Percentiles rank a stretch among this genome's conserved stretches.
Evolutionary conservation across 164 flowering plant species (phyloP).

Genomic region (Platanus orientalis): DNA sequence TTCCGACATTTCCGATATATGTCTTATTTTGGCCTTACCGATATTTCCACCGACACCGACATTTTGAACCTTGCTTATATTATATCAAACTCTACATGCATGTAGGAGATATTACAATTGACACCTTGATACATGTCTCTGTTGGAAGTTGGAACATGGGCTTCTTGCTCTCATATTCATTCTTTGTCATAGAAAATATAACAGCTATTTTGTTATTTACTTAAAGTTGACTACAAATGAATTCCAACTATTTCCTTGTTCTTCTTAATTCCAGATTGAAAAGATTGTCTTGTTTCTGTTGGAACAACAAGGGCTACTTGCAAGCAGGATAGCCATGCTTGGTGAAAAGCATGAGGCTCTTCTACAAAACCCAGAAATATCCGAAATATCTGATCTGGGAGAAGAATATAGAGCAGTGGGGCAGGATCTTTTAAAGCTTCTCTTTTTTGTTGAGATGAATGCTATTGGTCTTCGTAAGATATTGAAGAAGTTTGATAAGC

Average conservation of each 20-base stretch:
- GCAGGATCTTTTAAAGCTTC: conserved; percentile 65
- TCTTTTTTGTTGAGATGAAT: conserved; percentile 69
- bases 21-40: no score
- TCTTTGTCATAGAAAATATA: not conserved
- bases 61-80: no score
- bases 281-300: no score
- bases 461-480: conserved; percentile 77
- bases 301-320: no score
- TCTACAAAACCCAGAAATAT: conserved; percentile 29
- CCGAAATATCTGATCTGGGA: conserved; percentile 36
- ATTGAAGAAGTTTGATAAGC: conserved; percentile 79
- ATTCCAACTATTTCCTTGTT: conserved; percentile 2
- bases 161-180: not conserved
- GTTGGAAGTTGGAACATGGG: no score
- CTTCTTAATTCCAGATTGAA: conserved; percentile 53
- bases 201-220: not conserved
- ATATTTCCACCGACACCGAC: no score
- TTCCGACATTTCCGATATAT: no score
- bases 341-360: conserved; percentile 39
- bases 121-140: no score
- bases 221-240: conserved; percentile 2
- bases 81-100: no score
- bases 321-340: conserved; percentile 48
- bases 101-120: no score
- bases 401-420: conserved; percentile 65